These are phyloP conservation scores for Lipomyces lipofer DNA, from an alignment of 805 yeast species.

Conservation along the genomic window DNA sequence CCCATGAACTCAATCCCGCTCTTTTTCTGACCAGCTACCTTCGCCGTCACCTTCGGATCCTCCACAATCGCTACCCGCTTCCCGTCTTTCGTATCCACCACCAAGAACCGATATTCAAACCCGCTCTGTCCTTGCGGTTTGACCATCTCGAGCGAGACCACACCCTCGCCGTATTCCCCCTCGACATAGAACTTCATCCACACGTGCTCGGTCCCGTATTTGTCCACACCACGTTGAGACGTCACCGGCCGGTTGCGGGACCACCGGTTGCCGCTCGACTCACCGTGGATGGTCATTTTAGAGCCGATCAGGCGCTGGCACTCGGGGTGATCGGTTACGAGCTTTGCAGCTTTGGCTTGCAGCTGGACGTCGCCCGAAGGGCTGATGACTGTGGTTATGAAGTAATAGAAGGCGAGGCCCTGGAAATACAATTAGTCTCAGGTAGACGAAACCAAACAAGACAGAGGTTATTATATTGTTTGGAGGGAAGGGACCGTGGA, in stretches of 20 bases:
- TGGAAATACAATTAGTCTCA: too few relatives aligned
- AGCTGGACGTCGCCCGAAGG: constrained; percentile 87
- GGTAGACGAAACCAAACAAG: too few relatives aligned
- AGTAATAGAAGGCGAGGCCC: too few relatives aligned
- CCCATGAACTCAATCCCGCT: constrained; percentile 21
- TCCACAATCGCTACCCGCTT: constrained; percentile 3
- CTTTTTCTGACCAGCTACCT: constrained; percentile 2
- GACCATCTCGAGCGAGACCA: constrained; percentile 72
- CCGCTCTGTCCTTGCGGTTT: constrained; percentile 46
- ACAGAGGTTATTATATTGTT: too few relatives aligned
- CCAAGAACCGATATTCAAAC: constrained; percentile 62
- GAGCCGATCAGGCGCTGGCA: constrained; percentile 59
- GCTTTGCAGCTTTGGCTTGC: constrained; percentile 74
- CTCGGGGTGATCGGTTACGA: constrained; percentile 61
- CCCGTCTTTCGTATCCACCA: too few relatives aligned
- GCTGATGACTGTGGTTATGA: constrained; percentile 72
- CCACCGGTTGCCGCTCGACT: constrained; percentile 61
- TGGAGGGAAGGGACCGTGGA: too few relatives aligned
- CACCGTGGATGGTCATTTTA: constrained; percentile 77
- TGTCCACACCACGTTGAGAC: constrained; percentile 54
- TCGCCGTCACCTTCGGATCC: constrained; percentile 1
- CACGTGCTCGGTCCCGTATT: constrained; percentile 72
- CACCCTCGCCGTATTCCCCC: constrained; percentile 58
- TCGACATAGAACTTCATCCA: constrained; percentile 79
- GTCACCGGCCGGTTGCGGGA: constrained; percentile 75